Conservation (phyloP, 495 filamentous ascomycete species). For the Penicillium paradoxum region DNA sequence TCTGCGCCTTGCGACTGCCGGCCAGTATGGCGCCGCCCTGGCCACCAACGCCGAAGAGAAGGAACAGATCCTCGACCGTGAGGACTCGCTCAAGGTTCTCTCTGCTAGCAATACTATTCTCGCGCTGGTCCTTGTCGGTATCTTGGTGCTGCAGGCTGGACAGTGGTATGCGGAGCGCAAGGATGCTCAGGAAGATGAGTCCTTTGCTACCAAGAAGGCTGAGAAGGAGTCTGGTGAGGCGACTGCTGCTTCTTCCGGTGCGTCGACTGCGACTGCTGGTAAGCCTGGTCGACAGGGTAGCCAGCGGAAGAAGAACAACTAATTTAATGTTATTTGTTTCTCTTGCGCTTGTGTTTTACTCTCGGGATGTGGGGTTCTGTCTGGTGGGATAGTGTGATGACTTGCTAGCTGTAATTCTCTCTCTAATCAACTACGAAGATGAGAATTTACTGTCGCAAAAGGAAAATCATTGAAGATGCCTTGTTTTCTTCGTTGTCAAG, state of each 20-base stretch:
- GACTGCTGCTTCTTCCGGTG: constrained; percentile 9
- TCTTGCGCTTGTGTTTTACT: background rate
- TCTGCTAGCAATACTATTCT: constrained; percentile 96
- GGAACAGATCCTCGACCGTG: constrained; percentile 54
- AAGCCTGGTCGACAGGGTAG: constrained; percentile 21
- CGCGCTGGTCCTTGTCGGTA: constrained; percentile 83
- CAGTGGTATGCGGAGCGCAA: constrained; percentile 98
- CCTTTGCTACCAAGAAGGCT: constrained; percentile 50
- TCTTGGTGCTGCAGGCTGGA: constrained; percentile 89
- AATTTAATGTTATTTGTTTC: background rate
- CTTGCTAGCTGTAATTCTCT: background rate
- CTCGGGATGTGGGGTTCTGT: background rate
- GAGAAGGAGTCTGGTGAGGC: constrained; percentile 29
- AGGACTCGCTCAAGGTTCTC: constrained; percentile 85
- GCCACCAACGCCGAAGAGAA: constrained; percentile 27
- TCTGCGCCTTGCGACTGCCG: constrained; percentile 65
- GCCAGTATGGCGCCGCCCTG: constrained; percentile 47
- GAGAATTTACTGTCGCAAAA: background rate
- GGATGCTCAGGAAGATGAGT: constrained; percentile 73
- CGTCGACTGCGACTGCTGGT: constrained; percentile 1
- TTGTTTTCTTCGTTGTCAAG: background rate
- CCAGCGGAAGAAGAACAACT: constrained; percentile 26
- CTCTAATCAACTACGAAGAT: background rate
- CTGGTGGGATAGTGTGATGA: background rate
- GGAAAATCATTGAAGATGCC: background rate